Conservation (phyloP, 352 stramenopile species). For the Globisporangium uncinulatum region DNA sequence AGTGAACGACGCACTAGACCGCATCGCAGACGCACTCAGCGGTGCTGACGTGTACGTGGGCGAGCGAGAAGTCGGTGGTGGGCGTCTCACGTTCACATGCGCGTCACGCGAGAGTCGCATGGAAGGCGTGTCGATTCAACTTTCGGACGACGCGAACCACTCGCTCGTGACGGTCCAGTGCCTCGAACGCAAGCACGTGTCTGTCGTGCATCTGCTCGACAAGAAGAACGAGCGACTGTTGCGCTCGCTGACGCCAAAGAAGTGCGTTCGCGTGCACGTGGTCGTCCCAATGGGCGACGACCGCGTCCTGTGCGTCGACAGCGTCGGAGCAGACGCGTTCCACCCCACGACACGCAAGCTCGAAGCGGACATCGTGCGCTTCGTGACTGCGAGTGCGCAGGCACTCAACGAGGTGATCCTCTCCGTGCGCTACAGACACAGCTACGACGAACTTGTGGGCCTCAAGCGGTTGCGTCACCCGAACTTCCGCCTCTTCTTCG, state of each 20-base stretch:
- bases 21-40: constrained; percentile 25
- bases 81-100: constrained; percentile 7
- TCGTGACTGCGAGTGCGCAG: constrained; percentile 29
- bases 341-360: constrained; percentile 25
- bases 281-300: constrained; percentile 43
- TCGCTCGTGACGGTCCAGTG: constrained; percentile 37
- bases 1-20: constrained; percentile 23
- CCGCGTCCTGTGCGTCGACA: constrained; percentile 53
- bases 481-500: constrained; percentile 34
- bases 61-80: constrained; percentile 21
- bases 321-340: constrained; percentile 43
- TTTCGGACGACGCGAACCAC: constrained; percentile 23
- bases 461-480: constrained; percentile 27
- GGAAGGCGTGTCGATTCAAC: constrained; percentile 25
- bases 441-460: constrained; percentile 39
- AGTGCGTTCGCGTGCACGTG: constrained; percentile 29
- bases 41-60: constrained; percentile 47
- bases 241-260: constrained; percentile 22
- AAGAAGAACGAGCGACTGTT: constrained; percentile 18
- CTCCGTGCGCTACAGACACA: constrained; percentile 27
- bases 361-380: constrained; percentile 47
- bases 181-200: constrained; percentile 28
- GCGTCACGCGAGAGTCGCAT: constrained; percentile 49
- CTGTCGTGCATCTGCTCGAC: constrained; percentile 26
- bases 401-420: constrained; percentile 32